Evolutionary conservation across 805 yeast genomes (phyloP).

Genomic region (Candida verbasci): DNA sequence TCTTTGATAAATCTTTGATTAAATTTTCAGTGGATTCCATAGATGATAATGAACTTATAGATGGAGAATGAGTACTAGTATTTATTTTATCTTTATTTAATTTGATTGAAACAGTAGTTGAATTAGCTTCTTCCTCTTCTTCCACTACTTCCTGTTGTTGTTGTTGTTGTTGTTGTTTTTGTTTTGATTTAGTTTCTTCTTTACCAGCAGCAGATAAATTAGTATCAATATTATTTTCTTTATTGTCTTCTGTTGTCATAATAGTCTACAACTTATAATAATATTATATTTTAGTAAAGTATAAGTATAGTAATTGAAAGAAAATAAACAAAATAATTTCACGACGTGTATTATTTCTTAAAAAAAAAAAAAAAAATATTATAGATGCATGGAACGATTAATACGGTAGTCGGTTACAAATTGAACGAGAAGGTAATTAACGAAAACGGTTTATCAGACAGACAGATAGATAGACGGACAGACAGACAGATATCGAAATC

Average conservation of each 20-base stretch:
- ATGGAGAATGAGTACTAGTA: conserved; percentile 6
- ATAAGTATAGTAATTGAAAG: neutral
- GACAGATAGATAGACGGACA: too few relatives aligned
- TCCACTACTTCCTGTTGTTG: neutral
- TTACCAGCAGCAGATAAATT: neutral
- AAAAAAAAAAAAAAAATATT: too few relatives aligned
- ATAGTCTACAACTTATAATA: too few relatives aligned
- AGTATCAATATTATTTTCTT: neutral
- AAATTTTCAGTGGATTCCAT: conserved; percentile 21
- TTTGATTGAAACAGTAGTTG: conserved; percentile 3
- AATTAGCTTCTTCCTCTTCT: neutral
- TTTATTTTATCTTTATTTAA: neutral
- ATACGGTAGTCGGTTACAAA: too few relatives aligned
- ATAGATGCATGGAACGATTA: neutral
- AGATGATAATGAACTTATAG: conserved; percentile 22
- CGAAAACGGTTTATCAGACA: too few relatives aligned
- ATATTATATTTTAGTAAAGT: too few relatives aligned
- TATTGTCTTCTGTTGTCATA: neutral
- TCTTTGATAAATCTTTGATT: conserved; percentile 16
- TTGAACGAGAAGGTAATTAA: too few relatives aligned
- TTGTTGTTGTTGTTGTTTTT: neutral
- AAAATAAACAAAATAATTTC: too few relatives aligned
- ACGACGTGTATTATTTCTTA: neutral
- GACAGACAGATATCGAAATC: too few relatives aligned
- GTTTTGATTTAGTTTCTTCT: neutral